Conservation (phyloP, 495 filamentous ascomycete genomes). For the Penicillium coprophilum region DNA sequence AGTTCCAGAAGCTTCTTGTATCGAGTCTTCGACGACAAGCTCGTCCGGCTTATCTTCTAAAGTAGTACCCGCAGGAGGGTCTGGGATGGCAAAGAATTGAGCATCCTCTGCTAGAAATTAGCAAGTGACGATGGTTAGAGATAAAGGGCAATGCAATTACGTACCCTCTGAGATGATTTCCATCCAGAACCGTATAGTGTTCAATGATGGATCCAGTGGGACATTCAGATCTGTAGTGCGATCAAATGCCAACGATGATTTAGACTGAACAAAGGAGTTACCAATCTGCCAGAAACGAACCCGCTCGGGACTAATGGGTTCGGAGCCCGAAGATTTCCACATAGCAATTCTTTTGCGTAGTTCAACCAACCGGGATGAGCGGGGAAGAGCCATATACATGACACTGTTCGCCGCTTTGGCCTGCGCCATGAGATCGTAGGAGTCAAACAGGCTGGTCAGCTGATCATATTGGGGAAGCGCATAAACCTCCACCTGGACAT, state of each 20-base stretch:
- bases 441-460: constrained; percentile 42
- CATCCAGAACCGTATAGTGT: constrained; percentile 44
- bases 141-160: not conserved
- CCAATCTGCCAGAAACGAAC: constrained; percentile 48
- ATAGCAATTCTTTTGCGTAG: constrained; percentile 45
- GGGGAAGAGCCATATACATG: constrained; percentile 44
- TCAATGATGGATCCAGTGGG: constrained; percentile 31
- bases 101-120: constrained; percentile 32
- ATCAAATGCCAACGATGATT: constrained; percentile 38
- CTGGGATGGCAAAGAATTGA: constrained; percentile 45
- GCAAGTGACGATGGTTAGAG: not conserved
- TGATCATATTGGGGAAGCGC: constrained; percentile 37
- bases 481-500: constrained; percentile 46
- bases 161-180: constrained; percentile 43
- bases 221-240: constrained; percentile 38
- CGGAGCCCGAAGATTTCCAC: constrained; percentile 29
- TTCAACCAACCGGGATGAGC: constrained; percentile 38
- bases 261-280: constrained; percentile 37
- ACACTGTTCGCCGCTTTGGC: constrained; percentile 39
- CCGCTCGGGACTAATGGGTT: constrained; percentile 32
- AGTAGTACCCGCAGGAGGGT: constrained; percentile 29
- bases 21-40: constrained; percentile 29
- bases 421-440: constrained; percentile 49
- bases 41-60: constrained; percentile 40
- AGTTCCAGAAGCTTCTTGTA: constrained; percentile 26